Base-by-base conservation (phyloP, 176 grass and related monocot genomes). In the Raddia distichophylla region DNA sequence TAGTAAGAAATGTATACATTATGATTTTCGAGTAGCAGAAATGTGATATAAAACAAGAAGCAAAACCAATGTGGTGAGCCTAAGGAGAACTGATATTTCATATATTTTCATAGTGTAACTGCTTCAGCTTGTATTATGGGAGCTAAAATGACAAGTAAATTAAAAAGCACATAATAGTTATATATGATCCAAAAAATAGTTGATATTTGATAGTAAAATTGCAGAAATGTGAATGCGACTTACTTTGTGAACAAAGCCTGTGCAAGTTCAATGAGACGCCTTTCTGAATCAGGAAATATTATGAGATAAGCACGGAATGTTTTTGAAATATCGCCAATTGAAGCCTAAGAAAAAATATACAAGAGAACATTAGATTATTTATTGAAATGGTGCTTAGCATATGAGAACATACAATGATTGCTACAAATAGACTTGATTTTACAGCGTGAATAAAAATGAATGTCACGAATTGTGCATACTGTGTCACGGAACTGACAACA, bases 251-350 rank as follows among this genome's bases (percentile, higher is more conserved):
- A 99, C 80, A 99, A 91, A 74, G 87, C 82, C 59, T 96, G 97
- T 65, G 89, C 89, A 87, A 99, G 97, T 88, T 99, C 93, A 88
- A 95, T 91, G 64, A 99, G 93, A 67, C 83, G 87, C 37, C 50
- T 82, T 82, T 99, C 97, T 52, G 93, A 99, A 88, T 99, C 97
- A 66, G 97, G 93, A 83, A 99, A 99, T 80, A 99, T 96, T 85
- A 99, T 96, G 87, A 95, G 90, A 92, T 99, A 99, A 74, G 91
- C 91, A 78, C 83, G 89, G 61, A 99, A 91, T 34, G 93, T 93
- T 81, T 96, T 99, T 72, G 97, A 93, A 84, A 99, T 91, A 74
- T 93, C 87, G 27, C 91, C 85, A 81, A 99, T 89, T 72, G 91
- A 91, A 88, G 82, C 93, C 97, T 99, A 69, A 62, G 47, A 49